Evolutionary conservation across 1,284 basidiomycete genomes (phyloP), one percentile per base, ranked within the genome.

Genomic region (Agroathelia rolfsii): DNA sequence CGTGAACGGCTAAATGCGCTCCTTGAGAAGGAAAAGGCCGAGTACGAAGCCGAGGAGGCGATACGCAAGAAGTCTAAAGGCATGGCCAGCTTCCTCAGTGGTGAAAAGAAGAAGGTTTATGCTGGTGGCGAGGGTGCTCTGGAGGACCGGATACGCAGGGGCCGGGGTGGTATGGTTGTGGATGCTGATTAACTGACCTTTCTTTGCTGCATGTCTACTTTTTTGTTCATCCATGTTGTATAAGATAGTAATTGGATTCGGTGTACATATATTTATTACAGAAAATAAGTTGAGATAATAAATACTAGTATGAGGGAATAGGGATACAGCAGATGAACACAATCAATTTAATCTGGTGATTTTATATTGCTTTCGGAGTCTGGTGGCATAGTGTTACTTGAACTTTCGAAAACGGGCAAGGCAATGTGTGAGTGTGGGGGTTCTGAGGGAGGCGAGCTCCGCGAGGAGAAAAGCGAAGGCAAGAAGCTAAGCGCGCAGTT

Each of bases 81-180:
- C 2, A 74, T 79, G 68, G 79, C 76, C 26, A 62, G 61, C 5
- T 86, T 85, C 60, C 56, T 86, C 43, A 76, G 68, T 36, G 61
- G 72, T 13, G 82, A 86, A 44, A 71, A 76, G 58, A 85, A 82
- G 63, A 79, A 69, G 42, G 79, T 85, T 1, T 86, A 83, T 50
- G n/a, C n/a, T n/a, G 74, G 82, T 25, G 81, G 78, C 16, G 51
- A 59, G 5, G 80, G 81, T 27, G 81, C 76, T n/a, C 53, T 86
- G 26, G 83, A 83, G 51, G 82, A 86, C 19, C 62, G 82, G 38
- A 76, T 86, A 33, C 64, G 60, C 45, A 62, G 82, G 45, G 79
- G 81, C 24, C 61, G 76, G 25, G 70, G 67, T 29, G 76, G 70
- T 3, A 50, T 82, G 49, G 72, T 81, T 30, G 61, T 65, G 34